Evolutionary conservation across 2,329 filamentous ascomycete genomes (phyloP).

Genomic region (Didymella pinodella): DNA sequence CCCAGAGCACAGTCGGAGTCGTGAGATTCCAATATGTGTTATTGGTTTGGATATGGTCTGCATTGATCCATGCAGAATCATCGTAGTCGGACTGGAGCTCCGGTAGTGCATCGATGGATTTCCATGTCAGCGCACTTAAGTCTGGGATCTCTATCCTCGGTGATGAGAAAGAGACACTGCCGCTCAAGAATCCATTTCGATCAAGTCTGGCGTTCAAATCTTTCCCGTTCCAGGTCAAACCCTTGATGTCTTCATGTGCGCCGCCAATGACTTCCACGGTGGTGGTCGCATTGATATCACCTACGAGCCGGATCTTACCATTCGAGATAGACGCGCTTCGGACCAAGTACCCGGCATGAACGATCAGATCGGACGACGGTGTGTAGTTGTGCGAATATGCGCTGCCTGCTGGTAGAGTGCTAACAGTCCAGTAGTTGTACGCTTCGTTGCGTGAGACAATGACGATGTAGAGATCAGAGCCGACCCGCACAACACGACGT

Average conservation of each 20-base stretch:
- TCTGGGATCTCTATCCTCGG: conserved; percentile 64
- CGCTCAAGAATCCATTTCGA: conserved; percentile 59
- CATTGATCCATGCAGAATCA: conserved; percentile 70
- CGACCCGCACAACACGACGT: conserved; percentile 59
- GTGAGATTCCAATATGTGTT: conserved; percentile 55
- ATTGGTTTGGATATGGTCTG: conserved; percentile 64
- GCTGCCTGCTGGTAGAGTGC: conserved; percentile 23
- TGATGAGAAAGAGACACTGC: conserved; percentile 58
- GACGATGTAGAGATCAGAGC: conserved; percentile 59
- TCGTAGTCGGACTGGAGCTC: conserved; percentile 70
- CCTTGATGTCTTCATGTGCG: conserved; percentile 58
- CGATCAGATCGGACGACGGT: conserved; percentile 55
- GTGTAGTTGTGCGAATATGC: conserved; percentile 26
- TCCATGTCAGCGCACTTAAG: conserved; percentile 68
- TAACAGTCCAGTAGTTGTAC: conserved; percentile 71
- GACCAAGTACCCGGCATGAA: conserved; percentile 69
- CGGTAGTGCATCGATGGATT: conserved; percentile 71
- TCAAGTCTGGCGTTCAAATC: conserved; percentile 49
- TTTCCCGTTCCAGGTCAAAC: conserved; percentile 66
- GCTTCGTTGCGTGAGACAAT: conserved; percentile 69
- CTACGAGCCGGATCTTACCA: conserved; percentile 66
- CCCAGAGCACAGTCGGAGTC: conserved; percentile 63
- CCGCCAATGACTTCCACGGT: conserved; percentile 72
- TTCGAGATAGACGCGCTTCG: conserved; percentile 64
- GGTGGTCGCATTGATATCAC: conserved; percentile 74